A percentile compares a stretch with the other conserved stretches of the same genome.
phyloP scores from a whole-genome alignment of 2,329 filamentous ascomycete species.

The Claviceps africana region DNA sequence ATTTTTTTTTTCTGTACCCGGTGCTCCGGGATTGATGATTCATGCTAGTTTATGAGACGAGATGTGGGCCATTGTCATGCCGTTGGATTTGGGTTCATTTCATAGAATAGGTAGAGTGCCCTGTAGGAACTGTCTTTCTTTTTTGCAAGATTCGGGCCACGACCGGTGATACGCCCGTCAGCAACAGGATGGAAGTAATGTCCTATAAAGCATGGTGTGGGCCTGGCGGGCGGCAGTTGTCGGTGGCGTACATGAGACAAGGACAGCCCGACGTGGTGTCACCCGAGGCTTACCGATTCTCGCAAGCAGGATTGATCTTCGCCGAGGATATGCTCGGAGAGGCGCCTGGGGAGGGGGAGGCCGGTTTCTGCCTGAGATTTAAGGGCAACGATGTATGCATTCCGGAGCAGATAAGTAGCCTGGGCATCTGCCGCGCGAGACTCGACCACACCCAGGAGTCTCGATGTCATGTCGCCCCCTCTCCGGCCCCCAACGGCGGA shows the following conservation, averaged over 20 bases:
- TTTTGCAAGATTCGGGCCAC: not conserved
- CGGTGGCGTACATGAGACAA: not conserved
- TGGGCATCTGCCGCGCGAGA: too few species aligned
- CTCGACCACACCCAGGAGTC: too few species aligned
- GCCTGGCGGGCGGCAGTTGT: not conserved
- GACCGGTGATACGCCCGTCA: not conserved
- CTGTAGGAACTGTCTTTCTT: not conserved
- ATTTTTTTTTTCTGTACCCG: not conserved
- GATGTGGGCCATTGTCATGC: not conserved
- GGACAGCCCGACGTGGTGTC: not conserved
- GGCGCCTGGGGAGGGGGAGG: too few species aligned
- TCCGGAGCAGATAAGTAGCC: too few species aligned
- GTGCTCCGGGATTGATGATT: not conserved
- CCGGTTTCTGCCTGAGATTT: too few species aligned
- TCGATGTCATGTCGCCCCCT: too few species aligned
- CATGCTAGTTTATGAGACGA: not conserved
- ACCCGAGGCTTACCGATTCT: not conserved
- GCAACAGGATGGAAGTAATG: too few species aligned
- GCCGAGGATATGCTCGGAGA: too few species aligned
- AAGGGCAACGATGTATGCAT: too few species aligned
- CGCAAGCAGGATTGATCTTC: too few species aligned
- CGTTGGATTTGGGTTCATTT: not conserved
- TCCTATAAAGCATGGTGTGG: not conserved
- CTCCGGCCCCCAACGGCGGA: too few species aligned
- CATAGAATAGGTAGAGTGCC: constrained; percentile 1